phyloP scores from a whole-genome alignment of 176 grass and related monocot species.

The Secale cereale region DNA sequence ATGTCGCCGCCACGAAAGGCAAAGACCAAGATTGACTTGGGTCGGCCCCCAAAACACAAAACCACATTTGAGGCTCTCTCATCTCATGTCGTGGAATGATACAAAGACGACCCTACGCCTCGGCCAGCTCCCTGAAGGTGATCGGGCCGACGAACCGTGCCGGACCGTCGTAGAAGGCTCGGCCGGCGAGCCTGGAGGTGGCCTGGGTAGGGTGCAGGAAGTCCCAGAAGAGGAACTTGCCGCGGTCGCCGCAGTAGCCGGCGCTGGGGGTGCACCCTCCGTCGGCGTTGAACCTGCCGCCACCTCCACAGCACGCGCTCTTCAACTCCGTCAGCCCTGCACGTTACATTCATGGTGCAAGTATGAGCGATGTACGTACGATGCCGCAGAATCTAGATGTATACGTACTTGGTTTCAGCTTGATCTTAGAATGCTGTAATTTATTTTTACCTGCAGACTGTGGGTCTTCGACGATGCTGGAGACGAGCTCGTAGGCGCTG shows the following conservation, averaged over 20 bases:
- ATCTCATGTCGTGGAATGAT: background rate
- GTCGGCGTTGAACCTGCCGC: constrained; percentile 57
- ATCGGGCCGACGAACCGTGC: constrained; percentile 44
- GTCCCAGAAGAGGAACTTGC: constrained; percentile 61
- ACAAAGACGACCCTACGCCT: constrained; percentile 22
- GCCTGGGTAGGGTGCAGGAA: constrained; percentile 53
- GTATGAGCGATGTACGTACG: background rate
- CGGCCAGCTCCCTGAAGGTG: constrained; percentile 50
- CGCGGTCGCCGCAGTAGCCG: constrained; percentile 47
- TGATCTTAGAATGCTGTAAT: background rate
- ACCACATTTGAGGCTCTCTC: background rate
- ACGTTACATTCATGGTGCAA: background rate
- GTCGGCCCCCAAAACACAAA: background rate
- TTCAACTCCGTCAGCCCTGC: constrained; percentile 56
- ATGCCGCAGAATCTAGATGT: too few relatives aligned
- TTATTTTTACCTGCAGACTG: constrained; percentile 26
- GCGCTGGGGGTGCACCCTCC: constrained; percentile 46
- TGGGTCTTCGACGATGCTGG: constrained; percentile 36
- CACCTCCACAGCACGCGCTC: constrained; percentile 63
- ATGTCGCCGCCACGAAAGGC: too few relatives aligned
- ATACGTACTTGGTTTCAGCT: background rate
- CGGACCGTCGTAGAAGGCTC: constrained; percentile 40
- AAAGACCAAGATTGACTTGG: background rate
- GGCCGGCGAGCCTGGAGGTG: constrained; percentile 37
- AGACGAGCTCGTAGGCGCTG: constrained; percentile 51